Evolutionary conservation across 2,329 filamentous ascomycete species (phyloP).

Genomic region (Xylariaceae sp.): DNA sequence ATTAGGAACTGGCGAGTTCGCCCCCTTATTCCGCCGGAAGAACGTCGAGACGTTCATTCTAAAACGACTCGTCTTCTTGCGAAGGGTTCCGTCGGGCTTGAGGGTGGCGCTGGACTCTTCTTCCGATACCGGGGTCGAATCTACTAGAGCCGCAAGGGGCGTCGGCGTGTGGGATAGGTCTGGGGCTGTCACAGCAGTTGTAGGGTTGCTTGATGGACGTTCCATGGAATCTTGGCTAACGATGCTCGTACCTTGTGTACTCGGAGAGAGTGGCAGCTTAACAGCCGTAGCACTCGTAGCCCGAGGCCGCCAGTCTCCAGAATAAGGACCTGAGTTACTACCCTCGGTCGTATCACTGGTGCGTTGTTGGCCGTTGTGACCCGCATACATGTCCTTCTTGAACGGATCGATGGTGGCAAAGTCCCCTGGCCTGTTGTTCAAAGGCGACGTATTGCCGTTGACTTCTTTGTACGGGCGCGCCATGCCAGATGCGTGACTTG

Average conservation of each 20-base stretch:
- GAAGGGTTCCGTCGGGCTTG: conserved; percentile 47
- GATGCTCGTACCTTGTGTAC: conserved; percentile 61
- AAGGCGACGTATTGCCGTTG: conserved; percentile 41
- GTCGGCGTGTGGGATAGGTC: conserved; percentile 32
- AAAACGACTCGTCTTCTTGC: conserved; percentile 60
- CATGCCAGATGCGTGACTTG: conserved; percentile 32
- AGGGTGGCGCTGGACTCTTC: conserved; percentile 41
- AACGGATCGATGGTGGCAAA: conserved; percentile 49
- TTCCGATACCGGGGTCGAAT: conserved; percentile 30
- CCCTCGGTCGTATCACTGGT: conserved; percentile 59
- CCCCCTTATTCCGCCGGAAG: conserved; percentile 49
- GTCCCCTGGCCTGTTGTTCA: conserved; percentile 44
- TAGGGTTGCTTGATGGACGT: conserved; percentile 41
- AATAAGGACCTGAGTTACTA: conserved; percentile 48
- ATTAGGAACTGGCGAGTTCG: conserved; percentile 32
- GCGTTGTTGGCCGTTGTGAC: conserved; percentile 45
- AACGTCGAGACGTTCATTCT: conserved; percentile 57
- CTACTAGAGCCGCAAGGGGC: conserved; percentile 24
- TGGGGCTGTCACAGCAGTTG: conserved; percentile 37
- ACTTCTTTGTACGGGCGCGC: conserved; percentile 38
- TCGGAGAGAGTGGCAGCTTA: conserved; percentile 60
- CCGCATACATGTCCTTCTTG: conserved; percentile 30
- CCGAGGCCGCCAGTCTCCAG: conserved; percentile 58
- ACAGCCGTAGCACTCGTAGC: conserved; percentile 59
- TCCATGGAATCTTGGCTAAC: conserved; percentile 56